These are phyloP conservation scores for Amanita exitialis DNA, from an alignment of 768 basidiomycete species.

Conservation along the genomic window DNA sequence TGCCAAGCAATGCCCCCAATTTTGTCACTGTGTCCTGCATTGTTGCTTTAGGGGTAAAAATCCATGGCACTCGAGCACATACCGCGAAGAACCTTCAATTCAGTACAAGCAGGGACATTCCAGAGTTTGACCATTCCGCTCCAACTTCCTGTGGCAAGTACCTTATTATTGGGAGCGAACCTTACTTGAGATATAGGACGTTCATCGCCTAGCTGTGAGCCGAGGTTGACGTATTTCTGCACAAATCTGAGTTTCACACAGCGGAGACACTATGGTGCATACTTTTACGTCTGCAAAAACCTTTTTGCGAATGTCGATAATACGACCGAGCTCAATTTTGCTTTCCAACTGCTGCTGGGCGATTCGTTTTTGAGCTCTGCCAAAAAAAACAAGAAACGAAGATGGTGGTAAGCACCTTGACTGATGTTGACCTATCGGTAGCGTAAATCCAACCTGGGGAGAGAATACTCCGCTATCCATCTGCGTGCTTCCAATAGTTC, in stretches of 20 bases:
- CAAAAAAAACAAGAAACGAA: constrained; percentile 28
- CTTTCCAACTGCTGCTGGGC: constrained; percentile 89
- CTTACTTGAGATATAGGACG: constrained; percentile 90
- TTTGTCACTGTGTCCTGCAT: constrained; percentile 74
- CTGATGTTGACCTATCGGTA: constrained; percentile 37
- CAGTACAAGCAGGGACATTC: constrained; percentile 89
- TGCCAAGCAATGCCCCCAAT: constrained; percentile 98
- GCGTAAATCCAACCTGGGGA: constrained; percentile 82
- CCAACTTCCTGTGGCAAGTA: constrained; percentile 93
- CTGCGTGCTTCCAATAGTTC: constrained; percentile 81
- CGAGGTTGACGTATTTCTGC: constrained; percentile 84
- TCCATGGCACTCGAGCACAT: constrained; percentile 7
- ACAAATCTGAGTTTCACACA: not conserved
- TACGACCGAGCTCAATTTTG: constrained; percentile 73
- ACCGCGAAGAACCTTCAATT: constrained; percentile 70
- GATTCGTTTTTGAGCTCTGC: constrained; percentile 93
- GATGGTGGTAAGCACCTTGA: constrained; percentile 71
- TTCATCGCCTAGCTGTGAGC: constrained; percentile 97
- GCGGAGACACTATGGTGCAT: constrained; percentile 11
- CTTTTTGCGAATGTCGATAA: constrained; percentile 89
- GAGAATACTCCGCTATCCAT: constrained; percentile 85
- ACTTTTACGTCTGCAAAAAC: constrained; percentile 89
- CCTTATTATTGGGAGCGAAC: constrained; percentile 85
- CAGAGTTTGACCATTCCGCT: constrained; percentile 91
- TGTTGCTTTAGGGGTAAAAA: constrained; percentile 5